Conservation (phyloP, 768 basidiomycete genomes). For the Gelatoporia subvermispora region DNA sequence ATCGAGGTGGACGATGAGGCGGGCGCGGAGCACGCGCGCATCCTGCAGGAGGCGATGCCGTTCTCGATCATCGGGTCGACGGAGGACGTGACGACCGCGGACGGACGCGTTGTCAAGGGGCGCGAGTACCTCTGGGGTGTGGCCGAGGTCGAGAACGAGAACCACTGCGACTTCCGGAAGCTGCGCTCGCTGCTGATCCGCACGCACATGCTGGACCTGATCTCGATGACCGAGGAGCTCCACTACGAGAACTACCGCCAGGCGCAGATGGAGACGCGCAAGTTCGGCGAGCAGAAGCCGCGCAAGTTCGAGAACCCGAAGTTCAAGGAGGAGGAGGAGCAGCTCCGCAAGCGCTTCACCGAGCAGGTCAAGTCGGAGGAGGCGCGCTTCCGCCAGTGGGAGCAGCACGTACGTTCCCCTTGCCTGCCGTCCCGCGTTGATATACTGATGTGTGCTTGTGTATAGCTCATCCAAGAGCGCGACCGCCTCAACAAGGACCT, state of each 20-base stretch:
- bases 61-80: conserved; percentile 99
- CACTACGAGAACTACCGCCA: conserved; percentile 99
- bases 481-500: conserved; percentile 99
- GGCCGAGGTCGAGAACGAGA: conserved; percentile 99
- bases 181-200: conserved; percentile 92
- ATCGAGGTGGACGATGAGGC: conserved; percentile 86
- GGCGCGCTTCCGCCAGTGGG: conserved; percentile 97
- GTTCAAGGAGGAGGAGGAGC: conserved; percentile 99
- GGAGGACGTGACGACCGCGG: conserved; percentile 85
- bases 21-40: conserved; percentile 82
- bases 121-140: conserved; percentile 99
- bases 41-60: conserved; percentile 87
- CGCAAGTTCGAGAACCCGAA: conserved; percentile 99
- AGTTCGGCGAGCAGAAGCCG: conserved; percentile 97
- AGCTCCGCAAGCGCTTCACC: conserved; percentile 93
- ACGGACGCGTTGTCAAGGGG: conserved; percentile 93
- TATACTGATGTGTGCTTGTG: conserved; percentile 12
- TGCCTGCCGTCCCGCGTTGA: not conserved
- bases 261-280: conserved; percentile 99
- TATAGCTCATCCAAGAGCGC: conserved; percentile 92
- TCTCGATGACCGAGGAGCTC: conserved; percentile 89
- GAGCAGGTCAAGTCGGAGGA: conserved; percentile 99
- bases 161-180: conserved; percentile 99
- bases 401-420: conserved; percentile 76
- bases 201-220: conserved; percentile 97